Evolutionary conservation across 148 eudicot genomes (phyloP).

Genomic region (Nepenthes gracilis): DNA sequence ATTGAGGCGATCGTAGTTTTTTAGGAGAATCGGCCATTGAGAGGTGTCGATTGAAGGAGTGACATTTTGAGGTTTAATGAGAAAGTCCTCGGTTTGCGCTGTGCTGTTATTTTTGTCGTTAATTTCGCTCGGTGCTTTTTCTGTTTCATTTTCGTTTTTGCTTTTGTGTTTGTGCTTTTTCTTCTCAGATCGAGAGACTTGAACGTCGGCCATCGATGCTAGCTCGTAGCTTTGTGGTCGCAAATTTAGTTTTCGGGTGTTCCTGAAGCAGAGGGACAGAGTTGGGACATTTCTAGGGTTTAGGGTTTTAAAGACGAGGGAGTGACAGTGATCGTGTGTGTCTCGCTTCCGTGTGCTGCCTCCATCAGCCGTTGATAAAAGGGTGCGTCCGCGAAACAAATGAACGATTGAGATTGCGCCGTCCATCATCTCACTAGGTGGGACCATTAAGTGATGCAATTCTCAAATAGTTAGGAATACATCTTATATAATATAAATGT

Average conservation of each 20-base stretch:
- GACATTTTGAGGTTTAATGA: conserved; percentile 65
- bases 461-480: too few relatives aligned
- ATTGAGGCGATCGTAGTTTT: conserved; percentile 72
- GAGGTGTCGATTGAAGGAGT: conserved; percentile 67
- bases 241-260: not conserved
- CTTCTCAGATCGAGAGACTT: conserved; percentile 31
- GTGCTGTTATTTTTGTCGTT: conserved; percentile 1
- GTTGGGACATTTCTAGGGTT: not conserved
- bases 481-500: too few relatives aligned
- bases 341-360: too few relatives aligned
- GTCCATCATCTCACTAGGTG: too few relatives aligned
- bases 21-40: conserved; percentile 83
- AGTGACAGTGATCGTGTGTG: not conserved
- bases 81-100: conserved; percentile 14
- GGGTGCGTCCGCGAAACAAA: too few relatives aligned
- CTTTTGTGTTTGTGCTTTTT: conserved; percentile 49
- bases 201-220: conserved; percentile 45
- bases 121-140: not conserved
- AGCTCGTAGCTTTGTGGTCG: not conserved
- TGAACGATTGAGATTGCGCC: too few relatives aligned
- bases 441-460: too few relatives aligned
- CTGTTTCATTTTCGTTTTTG: conserved; percentile 5
- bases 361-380: too few relatives aligned
- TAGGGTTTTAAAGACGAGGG: conserved; percentile 1
- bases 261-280: not conserved